phyloP scores from a whole-genome alignment of 441 rosid species.

The Rhodomyrtus psidioides region DNA sequence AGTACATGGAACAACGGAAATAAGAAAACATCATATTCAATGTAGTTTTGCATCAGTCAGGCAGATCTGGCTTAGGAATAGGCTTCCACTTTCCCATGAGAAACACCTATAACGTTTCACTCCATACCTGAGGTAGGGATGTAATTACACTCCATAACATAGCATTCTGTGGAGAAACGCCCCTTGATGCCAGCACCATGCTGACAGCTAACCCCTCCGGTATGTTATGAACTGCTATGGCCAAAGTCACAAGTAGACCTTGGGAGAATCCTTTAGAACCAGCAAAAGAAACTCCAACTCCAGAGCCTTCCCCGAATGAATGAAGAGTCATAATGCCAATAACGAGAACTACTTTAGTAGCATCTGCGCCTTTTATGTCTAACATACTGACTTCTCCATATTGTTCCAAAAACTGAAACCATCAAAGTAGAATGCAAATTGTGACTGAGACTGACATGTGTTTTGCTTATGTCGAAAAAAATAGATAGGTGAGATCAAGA shows the following conservation, averaged over 20 bases:
- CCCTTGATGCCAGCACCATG: constrained; percentile 95
- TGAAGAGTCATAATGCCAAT: constrained; percentile 99
- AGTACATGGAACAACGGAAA: background rate
- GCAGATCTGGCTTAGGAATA: background rate
- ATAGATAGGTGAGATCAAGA: background rate
- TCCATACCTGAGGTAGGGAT: constrained; percentile 85
- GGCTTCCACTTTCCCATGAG: background rate
- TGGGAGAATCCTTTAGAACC: constrained; percentile 93
- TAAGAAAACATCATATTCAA: background rate
- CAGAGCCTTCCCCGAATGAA: constrained; percentile 98
- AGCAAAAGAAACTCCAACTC: constrained; percentile 97
- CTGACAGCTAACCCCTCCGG: constrained; percentile 99
- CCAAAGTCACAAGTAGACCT: constrained; percentile 96
- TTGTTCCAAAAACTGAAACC: constrained; percentile 80
- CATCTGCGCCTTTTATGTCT: constrained; percentile 98
- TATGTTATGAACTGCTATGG: constrained; percentile 96
- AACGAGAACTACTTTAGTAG: constrained; percentile 88
- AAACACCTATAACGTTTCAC: background rate
- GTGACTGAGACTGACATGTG: background rate
- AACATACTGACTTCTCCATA: constrained; percentile 97
- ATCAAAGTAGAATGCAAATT: background rate
- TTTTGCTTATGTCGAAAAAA: background rate
- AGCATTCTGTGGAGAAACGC: constrained; percentile 98
- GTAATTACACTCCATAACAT: constrained; percentile 99
- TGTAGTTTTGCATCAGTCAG: background rate